Conservation (phyloP, 257 asterid species). For the Henckelia pumila region DNA sequence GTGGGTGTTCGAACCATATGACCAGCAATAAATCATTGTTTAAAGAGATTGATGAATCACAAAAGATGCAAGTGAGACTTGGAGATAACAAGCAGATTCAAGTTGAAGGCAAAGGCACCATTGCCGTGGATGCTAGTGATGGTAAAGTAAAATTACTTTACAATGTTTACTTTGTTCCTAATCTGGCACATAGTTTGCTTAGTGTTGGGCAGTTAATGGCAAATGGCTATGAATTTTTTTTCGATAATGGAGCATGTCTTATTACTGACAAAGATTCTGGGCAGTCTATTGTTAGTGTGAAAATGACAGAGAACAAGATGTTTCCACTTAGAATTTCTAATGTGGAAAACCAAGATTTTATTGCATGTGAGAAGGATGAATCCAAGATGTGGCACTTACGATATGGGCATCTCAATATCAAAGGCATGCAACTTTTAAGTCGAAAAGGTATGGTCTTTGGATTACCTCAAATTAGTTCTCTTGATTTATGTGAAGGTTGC, state of each 20-base stretch:
- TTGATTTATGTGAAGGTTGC: constrained; percentile 7
- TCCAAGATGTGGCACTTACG: constrained; percentile 12
- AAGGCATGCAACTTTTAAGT: neutral
- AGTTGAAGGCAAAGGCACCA: neutral
- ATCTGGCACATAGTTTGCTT: neutral
- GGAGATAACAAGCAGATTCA: neutral
- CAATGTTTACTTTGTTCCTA: neutral
- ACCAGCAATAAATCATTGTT: too few species aligned
- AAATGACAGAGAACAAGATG: constrained; percentile 1
- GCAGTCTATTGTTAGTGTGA: neutral
- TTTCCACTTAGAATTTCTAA: constrained; percentile 1
- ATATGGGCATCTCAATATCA: constrained; percentile 23
- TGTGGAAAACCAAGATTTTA: neutral
- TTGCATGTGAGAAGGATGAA: neutral
- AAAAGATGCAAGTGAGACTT: too few species aligned
- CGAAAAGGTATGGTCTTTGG: constrained; percentile 17
- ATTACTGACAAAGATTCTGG: constrained; percentile 4
- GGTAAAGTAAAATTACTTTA: neutral
- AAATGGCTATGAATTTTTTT: neutral
- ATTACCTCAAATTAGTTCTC: neutral
- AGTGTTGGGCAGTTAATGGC: neutral
- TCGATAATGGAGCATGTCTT: constrained; percentile 8
- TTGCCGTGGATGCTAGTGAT: neutral
- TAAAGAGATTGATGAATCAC: too few species aligned
- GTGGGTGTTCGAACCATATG: too few species aligned